Conservation (phyloP, 75 land plant genomes). For the Pinus tabuliformis region DNA sequence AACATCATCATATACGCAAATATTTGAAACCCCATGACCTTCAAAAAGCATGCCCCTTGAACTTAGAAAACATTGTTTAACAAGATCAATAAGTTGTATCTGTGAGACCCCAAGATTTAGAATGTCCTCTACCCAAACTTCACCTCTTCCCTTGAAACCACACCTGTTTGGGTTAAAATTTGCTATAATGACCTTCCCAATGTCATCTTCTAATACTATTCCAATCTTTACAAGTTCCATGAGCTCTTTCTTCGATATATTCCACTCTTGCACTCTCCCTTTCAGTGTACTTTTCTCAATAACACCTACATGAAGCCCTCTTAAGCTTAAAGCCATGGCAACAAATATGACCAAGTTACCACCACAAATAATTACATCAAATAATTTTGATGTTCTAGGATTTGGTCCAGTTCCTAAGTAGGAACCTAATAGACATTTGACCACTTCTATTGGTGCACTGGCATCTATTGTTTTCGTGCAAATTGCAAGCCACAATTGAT, state of each 20-base stretch:
- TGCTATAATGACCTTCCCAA: constrained; percentile 49
- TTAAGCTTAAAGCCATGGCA: constrained; percentile 69
- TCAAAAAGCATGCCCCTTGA: no score
- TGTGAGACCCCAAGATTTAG: constrained; percentile 95
- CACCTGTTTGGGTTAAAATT: constrained; percentile 94
- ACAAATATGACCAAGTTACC: constrained; percentile 93
- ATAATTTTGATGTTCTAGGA: constrained; percentile 21
- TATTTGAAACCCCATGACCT: no score
- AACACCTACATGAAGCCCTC: constrained; percentile 78
- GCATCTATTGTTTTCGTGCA: no score
- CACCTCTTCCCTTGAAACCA: constrained; percentile 81
- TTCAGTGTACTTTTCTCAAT: constrained; percentile 68
- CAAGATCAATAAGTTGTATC: no score
- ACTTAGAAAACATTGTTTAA: no score
- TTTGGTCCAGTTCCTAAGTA: constrained; percentile 17
- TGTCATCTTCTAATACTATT: constrained; percentile 53
- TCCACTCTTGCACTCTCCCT: constrained; percentile 99
- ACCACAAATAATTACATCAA: constrained; percentile 91
- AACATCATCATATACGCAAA: no score
- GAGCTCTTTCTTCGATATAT: constrained; percentile 92
- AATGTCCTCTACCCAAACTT: constrained; percentile 91
- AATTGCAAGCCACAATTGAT: no score
- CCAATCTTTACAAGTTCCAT: constrained; percentile 81
- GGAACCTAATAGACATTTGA: constrained; percentile 31
- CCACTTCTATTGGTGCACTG: constrained; percentile 48